A percentile compares a stretch with the other conserved stretches of the same genome.
These are phyloP conservation scores for Termitomyces sp. DNA, from an alignment of 768 basidiomycete species.

Conservation along the genomic window DNA sequence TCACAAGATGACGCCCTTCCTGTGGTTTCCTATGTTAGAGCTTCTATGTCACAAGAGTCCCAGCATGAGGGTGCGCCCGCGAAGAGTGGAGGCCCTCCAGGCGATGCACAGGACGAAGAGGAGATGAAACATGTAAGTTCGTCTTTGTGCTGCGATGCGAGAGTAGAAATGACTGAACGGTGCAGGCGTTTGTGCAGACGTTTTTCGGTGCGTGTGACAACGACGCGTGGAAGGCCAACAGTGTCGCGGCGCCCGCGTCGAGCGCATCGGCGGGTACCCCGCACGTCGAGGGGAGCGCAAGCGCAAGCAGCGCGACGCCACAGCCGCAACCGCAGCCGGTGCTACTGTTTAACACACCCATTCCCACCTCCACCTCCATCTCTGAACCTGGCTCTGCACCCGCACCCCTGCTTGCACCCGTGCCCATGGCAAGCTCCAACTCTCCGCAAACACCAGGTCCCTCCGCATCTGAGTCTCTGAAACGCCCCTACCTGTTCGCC, in stretches of 20 bases:
- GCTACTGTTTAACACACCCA: constrained; percentile 15
- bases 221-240: constrained; percentile 60
- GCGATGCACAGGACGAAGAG: not conserved
- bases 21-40: not conserved
- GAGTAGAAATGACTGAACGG: not conserved
- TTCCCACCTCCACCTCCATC: not conserved
- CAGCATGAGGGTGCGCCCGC: not conserved
- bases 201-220: constrained; percentile 49
- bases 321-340: not conserved
- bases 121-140: constrained; percentile 5
- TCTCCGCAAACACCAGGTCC: not conserved
- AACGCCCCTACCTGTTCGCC: not conserved
- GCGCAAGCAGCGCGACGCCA: not conserved
- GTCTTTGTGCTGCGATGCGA: too few species aligned
- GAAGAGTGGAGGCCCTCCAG: too few species aligned
- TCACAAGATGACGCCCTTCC: not conserved
- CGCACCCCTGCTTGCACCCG: too few species aligned
- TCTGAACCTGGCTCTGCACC: too few species aligned
- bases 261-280: not conserved
- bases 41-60: not conserved
- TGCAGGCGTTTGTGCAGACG: constrained; percentile 25
- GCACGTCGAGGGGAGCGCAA: not conserved
- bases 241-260: constrained; percentile 27
- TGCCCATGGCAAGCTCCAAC: not conserved
- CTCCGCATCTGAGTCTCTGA: not conserved